Base-by-base conservation (phyloP, 75 land plant genomes). In the Pseudotsuga menziesii region DNA sequence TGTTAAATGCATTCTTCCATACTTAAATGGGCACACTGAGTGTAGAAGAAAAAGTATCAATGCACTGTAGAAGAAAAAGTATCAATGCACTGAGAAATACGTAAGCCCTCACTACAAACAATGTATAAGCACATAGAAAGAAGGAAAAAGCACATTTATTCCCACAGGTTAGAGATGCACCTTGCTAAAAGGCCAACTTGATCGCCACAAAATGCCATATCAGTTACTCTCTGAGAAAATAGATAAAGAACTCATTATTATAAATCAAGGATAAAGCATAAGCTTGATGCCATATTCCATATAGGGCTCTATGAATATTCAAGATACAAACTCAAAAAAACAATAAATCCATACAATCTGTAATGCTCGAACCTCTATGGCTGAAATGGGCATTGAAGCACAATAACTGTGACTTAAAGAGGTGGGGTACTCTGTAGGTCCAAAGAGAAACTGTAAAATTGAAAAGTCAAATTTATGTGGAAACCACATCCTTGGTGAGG, bases 121-220 rank as follows among this genome's bases (percentile, higher is more conserved):
- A 69, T 17, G 48, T 41, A n/a, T 9, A 69, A 19, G 12, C 20
- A 35, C 22, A 41, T 41, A 22, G 72, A 69, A 69, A 41, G 16
- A 15, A 29, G 72, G 48, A 9, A 69, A 20, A 7, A 29, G 36
- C 9, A 20, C 41, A 69, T 69, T 41, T 23, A 36, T 69, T 69
- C n/a, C 52, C 23, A 41, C 35, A 69, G 13, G 23, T 44, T 69
- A 69, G 35, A 69, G 61, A 74, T 58, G 52, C 57, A 78, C 79
- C 79, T 78, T 74, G 79, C 79, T 22, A 78, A 25, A 52, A 73
- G 57, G 67, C 54, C 56, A n/a, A 44, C 77, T 36, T 78, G 77
- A 74, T 74, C 67, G 29, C 77, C 75, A 35, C 44, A 74, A 78
- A 78, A 78, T 22, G 79, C 77, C 79, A 78, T 78, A 41, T 78